phyloP scores from a whole-genome alignment of 176 grass and related monocot species.

The Saccharum spontaneum region DNA sequence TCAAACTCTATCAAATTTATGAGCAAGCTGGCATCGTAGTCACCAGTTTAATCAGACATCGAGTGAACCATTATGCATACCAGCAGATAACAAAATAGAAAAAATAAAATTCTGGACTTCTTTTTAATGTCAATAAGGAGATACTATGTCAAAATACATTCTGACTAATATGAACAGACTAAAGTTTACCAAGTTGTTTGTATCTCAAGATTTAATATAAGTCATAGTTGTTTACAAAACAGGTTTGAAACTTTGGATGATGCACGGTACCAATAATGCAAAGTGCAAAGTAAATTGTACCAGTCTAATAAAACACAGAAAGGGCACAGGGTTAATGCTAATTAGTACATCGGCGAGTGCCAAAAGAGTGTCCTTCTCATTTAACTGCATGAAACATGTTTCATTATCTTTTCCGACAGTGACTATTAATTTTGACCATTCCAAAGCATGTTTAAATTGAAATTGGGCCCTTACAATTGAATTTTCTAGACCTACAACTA shows the following conservation, averaged over 20 bases:
- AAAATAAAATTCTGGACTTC: background rate
- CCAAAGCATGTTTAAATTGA: background rate
- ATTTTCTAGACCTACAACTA: background rate
- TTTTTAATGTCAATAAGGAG: background rate
- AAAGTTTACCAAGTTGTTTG: background rate
- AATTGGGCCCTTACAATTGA: background rate
- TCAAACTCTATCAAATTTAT: constrained; percentile 18
- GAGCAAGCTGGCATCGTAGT: constrained; percentile 1
- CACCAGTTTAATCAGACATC: background rate
- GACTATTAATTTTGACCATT: background rate
- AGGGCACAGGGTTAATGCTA: background rate
- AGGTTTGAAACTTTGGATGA: background rate
- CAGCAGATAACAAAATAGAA: background rate
- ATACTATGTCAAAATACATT: background rate
- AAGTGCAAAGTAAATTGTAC: background rate
- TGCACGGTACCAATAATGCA: background rate
- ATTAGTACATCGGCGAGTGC: background rate
- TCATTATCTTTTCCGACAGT: background rate
- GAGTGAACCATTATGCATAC: background rate
- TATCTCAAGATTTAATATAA: background rate
- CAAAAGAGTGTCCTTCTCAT: background rate
- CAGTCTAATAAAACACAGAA: background rate
- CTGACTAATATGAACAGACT: background rate
- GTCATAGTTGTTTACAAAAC: background rate
- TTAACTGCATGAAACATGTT: background rate